Evolutionary conservation across 2,329 filamentous ascomycete species (phyloP), one percentile per base, ranked within the genome.

Genomic region (Penicillium concentricum): DNA sequence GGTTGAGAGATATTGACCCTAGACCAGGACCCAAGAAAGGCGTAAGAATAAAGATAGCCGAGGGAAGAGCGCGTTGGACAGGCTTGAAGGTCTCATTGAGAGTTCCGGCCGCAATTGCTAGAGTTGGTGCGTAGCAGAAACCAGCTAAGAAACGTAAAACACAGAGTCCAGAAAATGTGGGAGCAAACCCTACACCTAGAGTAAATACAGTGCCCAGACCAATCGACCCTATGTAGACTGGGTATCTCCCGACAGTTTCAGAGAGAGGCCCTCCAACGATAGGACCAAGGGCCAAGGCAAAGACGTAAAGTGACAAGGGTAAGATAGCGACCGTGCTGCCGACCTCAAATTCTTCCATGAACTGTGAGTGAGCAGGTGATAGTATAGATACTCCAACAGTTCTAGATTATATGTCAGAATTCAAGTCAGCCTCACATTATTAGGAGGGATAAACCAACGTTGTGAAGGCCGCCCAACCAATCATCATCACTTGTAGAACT

Each of bases 1-100:
- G 30, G 4, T 12, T 2, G 22, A 18, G 22, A 15, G 5, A 26
- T 35, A 48, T 50, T 39, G n/a, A 65, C 63, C 62, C 63, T 15
- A 66, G 13, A 4, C 62, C 65, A 30, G 63, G 63, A 6, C 63
- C 63, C n/a, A 65, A 44, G 30, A 66, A 66, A 6, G 64, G 62
- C 15, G 60, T 65, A 4, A 66, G 37, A 18, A 66, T 62, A 35
- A 66, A 67, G 2, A 61, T 57, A 20, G 62, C 59, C 0, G 63
- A 59, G 2, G 63, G 63, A 20, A 64, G 26, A 1, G 60, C 65
- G 7, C 65, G 59, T 5, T 52, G 26, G 0, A 46, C 47, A 4
- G 63, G 63, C 42, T 24, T 50, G 37, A 65, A 67, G 3, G 59
- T 64, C 57, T 67, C 63, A n/a, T 64, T 64, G 42, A 64, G 57